phyloP scores from a whole-genome alignment of 306 rosid genomes.

The Rosa chinensis region DNA sequence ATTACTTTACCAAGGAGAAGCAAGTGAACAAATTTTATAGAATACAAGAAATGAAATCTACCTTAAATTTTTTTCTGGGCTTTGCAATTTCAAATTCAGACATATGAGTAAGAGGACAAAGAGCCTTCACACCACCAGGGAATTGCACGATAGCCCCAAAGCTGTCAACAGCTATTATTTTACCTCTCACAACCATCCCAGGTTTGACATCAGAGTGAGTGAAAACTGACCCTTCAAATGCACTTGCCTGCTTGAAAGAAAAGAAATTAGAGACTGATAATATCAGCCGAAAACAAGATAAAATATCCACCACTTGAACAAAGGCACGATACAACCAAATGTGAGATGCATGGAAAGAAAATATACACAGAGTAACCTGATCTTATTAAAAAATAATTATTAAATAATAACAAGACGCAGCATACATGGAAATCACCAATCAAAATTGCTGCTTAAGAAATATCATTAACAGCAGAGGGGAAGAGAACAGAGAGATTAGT shows the following conservation, averaged over 20 bases:
- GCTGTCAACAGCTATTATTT: constrained; percentile 72
- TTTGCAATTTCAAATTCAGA: constrained; percentile 93
- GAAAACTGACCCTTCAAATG: constrained; percentile 79
- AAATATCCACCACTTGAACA: not conserved
- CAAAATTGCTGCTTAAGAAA: not conserved
- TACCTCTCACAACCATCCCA: constrained; percentile 87
- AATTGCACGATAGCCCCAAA: constrained; percentile 93
- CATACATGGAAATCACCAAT: not conserved
- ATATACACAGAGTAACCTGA: not conserved
- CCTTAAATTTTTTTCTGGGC: constrained; percentile 89
- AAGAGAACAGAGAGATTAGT: not conserved
- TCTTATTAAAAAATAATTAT: not conserved
- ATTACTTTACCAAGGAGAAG: not conserved
- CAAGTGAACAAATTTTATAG: not conserved
- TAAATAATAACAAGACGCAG: not conserved
- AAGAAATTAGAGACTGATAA: not conserved
- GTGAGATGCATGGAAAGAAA: not conserved
- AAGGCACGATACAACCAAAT: not conserved
- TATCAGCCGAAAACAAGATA: not conserved
- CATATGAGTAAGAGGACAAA: constrained; percentile 90
- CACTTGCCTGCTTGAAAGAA: constrained; percentile 64
- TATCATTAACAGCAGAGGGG: not conserved
- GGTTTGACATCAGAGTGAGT: constrained; percentile 91
- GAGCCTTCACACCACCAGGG: constrained; percentile 97
- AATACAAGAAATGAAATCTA: constrained; percentile 5